Evolutionary conservation across 208 protist species (phyloP).

Genomic region (Crithidia acanthocephali): DNA sequence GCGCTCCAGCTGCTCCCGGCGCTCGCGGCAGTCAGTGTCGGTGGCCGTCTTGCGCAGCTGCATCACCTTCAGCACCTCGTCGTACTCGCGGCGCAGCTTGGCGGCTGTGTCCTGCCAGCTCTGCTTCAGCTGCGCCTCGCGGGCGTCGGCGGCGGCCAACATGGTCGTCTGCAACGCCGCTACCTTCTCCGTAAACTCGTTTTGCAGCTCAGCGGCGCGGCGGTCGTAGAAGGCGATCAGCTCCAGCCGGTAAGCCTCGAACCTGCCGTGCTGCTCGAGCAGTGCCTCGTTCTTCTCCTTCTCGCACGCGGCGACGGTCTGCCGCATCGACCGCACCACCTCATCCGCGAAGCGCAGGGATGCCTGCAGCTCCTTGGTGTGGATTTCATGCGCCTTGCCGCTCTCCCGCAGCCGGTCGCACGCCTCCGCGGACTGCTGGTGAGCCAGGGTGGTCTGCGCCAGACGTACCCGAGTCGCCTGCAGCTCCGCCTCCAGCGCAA

Average conservation of each 20-base stretch:
- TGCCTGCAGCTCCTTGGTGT: slow-evolving; percentile 28
- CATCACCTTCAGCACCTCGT: slow-evolving; percentile 33
- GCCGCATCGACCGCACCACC: slow-evolving; percentile 36
- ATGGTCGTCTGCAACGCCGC: slow-evolving; percentile 37
- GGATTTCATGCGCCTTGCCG: slow-evolving; percentile 31
- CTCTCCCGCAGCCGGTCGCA: slow-evolving; percentile 25
- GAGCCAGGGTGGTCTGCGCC: slow-evolving; percentile 7
- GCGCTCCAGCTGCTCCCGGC: slow-evolving; percentile 35
- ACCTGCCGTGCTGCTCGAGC: slow-evolving; percentile 42
- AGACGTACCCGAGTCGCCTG: slow-evolving; percentile 27
- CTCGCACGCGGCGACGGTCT: slow-evolving; percentile 29
- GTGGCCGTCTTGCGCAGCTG: slow-evolving; percentile 37
- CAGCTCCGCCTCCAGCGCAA: slow-evolving; percentile 29
- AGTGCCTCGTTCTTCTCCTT: slow-evolving; percentile 39
- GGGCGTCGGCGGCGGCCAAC: slow-evolving; percentile 36
- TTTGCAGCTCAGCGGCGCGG: slow-evolving; percentile 36
- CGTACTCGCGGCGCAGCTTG: slow-evolving; percentile 41
- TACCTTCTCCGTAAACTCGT: slow-evolving; percentile 39
- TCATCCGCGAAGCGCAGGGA: slow-evolving; percentile 29
- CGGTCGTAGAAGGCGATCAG: slow-evolving; percentile 45
- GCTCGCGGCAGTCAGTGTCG: slow-evolving; percentile 48
- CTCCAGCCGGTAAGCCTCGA: slow-evolving; percentile 40
- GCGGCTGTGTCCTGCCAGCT: slow-evolving; percentile 42
- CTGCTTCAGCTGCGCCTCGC: slow-evolving; percentile 46
- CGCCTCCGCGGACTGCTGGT: slow-evolving; percentile 20